These are phyloP conservation scores for Sarocladium strictum DNA, from an alignment of 2,329 filamentous ascomycete species.

Conservation along the genomic window DNA sequence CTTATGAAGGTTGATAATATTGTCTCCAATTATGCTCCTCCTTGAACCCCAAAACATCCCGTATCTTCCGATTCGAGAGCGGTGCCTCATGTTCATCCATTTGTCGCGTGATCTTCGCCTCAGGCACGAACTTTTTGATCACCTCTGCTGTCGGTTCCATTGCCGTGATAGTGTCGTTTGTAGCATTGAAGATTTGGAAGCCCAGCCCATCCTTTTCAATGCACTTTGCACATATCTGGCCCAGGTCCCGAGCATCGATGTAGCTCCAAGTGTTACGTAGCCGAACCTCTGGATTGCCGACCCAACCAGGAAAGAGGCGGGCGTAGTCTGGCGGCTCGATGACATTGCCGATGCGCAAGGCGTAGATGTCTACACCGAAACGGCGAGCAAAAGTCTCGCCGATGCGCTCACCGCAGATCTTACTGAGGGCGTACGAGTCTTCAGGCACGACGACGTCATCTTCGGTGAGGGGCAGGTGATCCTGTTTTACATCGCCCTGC, in stretches of 20 bases:
- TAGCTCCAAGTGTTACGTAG: slow-evolving; percentile 58
- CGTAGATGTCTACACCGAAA: slow-evolving; percentile 54
- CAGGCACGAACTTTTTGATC: slow-evolving; percentile 41
- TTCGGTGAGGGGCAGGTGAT: slow-evolving; percentile 53
- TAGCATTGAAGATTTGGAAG: slow-evolving; percentile 60
- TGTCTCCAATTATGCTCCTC: slow-evolving; percentile 50
- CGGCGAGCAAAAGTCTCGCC: slow-evolving; percentile 50
- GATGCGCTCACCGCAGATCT: slow-evolving; percentile 52
- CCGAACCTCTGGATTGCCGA: slow-evolving; percentile 42
- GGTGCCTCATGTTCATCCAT: slow-evolving; percentile 55
- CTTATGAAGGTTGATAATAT: not conserved
- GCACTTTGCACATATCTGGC: slow-evolving; percentile 52
- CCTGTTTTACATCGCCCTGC: slow-evolving; percentile 50
- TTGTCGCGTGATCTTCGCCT: slow-evolving; percentile 45
- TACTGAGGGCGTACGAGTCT: slow-evolving; percentile 56
- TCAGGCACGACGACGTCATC: slow-evolving; percentile 53
- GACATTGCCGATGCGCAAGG: slow-evolving; percentile 54
- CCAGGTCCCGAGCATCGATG: slow-evolving; percentile 55
- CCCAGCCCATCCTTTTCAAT: slow-evolving; percentile 49
- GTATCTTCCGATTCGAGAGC: slow-evolving; percentile 54
- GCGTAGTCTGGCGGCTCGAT: slow-evolving; percentile 57
- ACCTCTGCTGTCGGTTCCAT: slow-evolving; percentile 42
- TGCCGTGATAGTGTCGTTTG: slow-evolving; percentile 54
- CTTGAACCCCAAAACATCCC: slow-evolving; percentile 50
- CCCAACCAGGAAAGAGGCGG: slow-evolving; percentile 43